Conservation (phyloP, 768 basidiomycete species). For the Leucocoprinus birnbaumii region DNA sequence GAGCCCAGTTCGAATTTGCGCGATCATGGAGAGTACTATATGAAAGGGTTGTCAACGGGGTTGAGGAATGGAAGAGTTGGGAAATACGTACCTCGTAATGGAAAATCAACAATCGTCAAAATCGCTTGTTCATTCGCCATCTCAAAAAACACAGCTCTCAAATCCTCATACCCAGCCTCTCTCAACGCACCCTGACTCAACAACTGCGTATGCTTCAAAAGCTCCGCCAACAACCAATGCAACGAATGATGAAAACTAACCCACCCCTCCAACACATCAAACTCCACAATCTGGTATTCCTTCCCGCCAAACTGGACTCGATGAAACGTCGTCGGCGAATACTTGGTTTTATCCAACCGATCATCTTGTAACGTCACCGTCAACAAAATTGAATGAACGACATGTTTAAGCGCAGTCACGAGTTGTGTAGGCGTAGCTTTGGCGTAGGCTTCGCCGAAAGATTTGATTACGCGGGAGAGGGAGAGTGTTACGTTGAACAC, state of each 20-base stretch:
- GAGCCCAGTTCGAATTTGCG: slow-evolving; percentile 90
- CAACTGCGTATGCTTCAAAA: slow-evolving; percentile 79
- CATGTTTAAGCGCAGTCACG: slow-evolving; percentile 6
- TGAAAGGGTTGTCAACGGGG: not conserved
- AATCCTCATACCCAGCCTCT: slow-evolving; percentile 47
- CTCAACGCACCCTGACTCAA: slow-evolving; percentile 53
- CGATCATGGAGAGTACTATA: slow-evolving; percentile 83
- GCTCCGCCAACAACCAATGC: slow-evolving; percentile 87
- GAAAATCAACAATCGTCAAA: slow-evolving; percentile 82
- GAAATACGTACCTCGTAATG: slow-evolving; percentile 66
- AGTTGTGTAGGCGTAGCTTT: slow-evolving; percentile 6
- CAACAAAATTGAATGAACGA: slow-evolving; percentile 63
- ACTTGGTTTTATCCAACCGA: slow-evolving; percentile 64
- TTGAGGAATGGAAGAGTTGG: too few species aligned
- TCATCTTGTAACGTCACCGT: slow-evolving; percentile 69
- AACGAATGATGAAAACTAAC: slow-evolving; percentile 93
- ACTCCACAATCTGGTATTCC: slow-evolving; percentile 63
- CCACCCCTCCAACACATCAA: slow-evolving; percentile 78
- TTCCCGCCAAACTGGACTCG: slow-evolving; percentile 60
- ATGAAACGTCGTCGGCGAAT: slow-evolving; percentile 61
- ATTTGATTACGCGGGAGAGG: slow-evolving; percentile 83
- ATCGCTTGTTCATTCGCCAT: slow-evolving; percentile 66
- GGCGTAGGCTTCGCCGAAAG: slow-evolving; percentile 75
- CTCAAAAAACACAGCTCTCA: slow-evolving; percentile 59
- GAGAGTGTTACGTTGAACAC: slow-evolving; percentile 95